Base-by-base conservation (phyloP, 768 basidiomycete genomes). In the Pleurotus tuoliensis region DNA sequence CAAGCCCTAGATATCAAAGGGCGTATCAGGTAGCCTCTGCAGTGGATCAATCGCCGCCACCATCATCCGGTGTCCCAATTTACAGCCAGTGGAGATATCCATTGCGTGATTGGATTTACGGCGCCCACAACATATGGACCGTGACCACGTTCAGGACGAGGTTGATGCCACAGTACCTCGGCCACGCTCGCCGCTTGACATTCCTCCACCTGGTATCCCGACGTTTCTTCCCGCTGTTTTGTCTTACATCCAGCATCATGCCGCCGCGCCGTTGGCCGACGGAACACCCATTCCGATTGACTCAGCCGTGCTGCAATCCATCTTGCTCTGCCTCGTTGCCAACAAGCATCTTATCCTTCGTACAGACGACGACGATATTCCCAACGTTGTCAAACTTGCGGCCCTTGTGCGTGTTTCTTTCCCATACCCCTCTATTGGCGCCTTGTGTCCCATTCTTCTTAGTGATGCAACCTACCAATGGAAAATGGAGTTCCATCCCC, bases 271-370 rank as follows among this genome's bases (percentile, higher is more conserved):
- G 24, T 40, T 40, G 39, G 24, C 12, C 12, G 69, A 7, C 65
- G 65, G 1, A 44, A 79, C 0, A 63, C 72, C 48, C 66, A 86
- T 13, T 84, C 85, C 6, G 56, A n/a, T 88, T 2, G 87, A 90
- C 52, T 75, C 81, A 8, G 78, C 82, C 51, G 77, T 89, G 41
- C 69, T 90, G 18, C 86, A 86, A 65, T 82, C 85, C 18, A 70
- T 90, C 13, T 77, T 90, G 27, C 77, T 86, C 3, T 87, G 81
- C 65, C 73, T 90, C 47, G 71, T 87, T 37, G 76, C 87, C 1
- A 73, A 84, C 61, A 83, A 79, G 59, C 76, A 89, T 66, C 70
- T 91, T 25, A 75, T 92, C 55, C 71, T 92, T 15, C 77, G 85
- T 44, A 81, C 87, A 1, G 75, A 73, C 9, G 83, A 86, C 59